Conservation (phyloP, 2,329 filamentous ascomycete genomes). For the Claviceps monticola region DNA sequence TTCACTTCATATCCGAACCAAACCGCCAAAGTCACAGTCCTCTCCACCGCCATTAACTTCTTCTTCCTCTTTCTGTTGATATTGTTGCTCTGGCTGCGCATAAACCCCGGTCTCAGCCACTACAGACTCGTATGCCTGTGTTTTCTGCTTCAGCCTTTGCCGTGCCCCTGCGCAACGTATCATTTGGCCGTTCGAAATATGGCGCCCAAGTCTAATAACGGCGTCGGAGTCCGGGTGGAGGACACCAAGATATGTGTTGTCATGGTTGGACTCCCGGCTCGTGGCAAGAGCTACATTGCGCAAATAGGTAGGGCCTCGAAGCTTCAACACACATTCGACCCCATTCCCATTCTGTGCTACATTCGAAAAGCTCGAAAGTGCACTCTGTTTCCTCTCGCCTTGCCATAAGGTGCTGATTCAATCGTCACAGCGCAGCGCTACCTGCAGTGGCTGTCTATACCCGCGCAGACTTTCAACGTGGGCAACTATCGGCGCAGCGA, state of each 20-base stretch:
- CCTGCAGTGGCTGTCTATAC: constrained; percentile 90
- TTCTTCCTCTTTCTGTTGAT: neutral
- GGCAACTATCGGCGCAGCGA: constrained; percentile 85
- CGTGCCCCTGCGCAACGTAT: constrained; percentile 8
- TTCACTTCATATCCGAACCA: neutral
- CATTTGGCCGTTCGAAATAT: constrained; percentile 17
- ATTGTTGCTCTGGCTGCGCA: neutral
- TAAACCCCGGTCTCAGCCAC: neutral
- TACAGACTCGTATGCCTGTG: constrained; percentile 4
- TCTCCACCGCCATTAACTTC: neutral
- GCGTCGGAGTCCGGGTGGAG: constrained; percentile 73
- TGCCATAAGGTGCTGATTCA: neutral
- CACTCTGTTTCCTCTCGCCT: neutral
- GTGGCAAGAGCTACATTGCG: constrained; percentile 94
- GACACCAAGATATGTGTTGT: constrained; percentile 95
- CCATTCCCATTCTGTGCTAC: neutral
- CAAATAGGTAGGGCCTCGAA: constrained; percentile 62
- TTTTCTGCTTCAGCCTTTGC: constrained; percentile 3
- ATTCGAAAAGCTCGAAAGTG: neutral
- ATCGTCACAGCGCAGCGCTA: constrained; percentile 63
- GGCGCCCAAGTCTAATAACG: constrained; percentile 40
- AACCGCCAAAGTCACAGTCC: too few species aligned
- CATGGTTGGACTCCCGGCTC: constrained; percentile 92
- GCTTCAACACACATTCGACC: neutral
- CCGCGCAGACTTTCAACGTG: constrained; percentile 91